Conservation (phyloP, 176 grass and related monocot genomes). For the Saccharum spontaneum region DNA sequence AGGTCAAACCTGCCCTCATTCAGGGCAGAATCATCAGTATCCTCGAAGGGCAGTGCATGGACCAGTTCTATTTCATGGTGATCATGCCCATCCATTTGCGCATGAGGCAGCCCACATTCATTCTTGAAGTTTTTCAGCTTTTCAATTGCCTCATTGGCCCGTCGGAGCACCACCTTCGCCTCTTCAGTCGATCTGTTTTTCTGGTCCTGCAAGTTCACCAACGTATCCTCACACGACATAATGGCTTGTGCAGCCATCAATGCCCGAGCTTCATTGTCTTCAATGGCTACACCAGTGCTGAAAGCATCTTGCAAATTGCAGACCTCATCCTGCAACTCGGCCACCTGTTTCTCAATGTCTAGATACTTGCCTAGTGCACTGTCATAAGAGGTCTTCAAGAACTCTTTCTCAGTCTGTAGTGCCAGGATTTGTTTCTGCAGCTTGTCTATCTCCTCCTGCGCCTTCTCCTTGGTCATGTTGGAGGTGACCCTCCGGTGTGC, state of each 20-base stretch:
- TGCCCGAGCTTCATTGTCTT: constrained; percentile 86
- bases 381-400: constrained; percentile 76
- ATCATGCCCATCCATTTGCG: constrained; percentile 20
- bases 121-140: constrained; percentile 65
- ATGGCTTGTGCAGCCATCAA: constrained; percentile 83
- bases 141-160: constrained; percentile 53
- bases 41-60: background rate
- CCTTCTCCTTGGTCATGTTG: constrained; percentile 75
- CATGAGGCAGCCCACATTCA: constrained; percentile 39
- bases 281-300: constrained; percentile 56
- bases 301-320: constrained; percentile 80
- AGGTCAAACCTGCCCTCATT: constrained; percentile 48
- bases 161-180: constrained; percentile 49
- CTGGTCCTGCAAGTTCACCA: constrained; percentile 63
- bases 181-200: constrained; percentile 61
- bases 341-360: constrained; percentile 72
- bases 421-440: constrained; percentile 80
- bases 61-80: constrained; percentile 22
- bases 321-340: constrained; percentile 67
- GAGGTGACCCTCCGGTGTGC: constrained; percentile 44
- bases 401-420: constrained; percentile 80
- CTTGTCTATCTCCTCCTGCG: constrained; percentile 69
- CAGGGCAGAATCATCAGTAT: constrained; percentile 31
- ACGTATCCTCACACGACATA: constrained; percentile 80
- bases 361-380: constrained; percentile 60